Base-by-base conservation (phyloP, 306 rosid species). In the Casuarina cunninghamiana region DNA sequence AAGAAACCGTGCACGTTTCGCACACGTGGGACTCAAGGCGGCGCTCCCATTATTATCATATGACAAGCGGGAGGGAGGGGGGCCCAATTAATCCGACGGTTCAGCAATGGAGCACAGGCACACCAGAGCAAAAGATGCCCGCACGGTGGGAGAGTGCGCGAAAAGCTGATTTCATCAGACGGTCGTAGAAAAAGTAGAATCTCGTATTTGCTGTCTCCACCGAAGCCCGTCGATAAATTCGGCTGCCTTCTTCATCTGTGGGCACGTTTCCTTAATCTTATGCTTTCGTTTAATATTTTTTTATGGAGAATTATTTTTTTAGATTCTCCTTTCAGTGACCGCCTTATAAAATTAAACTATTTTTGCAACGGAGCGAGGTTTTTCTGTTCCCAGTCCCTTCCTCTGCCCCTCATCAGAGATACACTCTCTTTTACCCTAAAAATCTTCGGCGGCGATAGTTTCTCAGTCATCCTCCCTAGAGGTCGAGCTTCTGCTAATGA, bases 141-240 rank as follows among this genome's bases (percentile, higher is more conserved):
- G 11, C 68, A 61, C 43, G 11, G 26, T 66, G 13, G 26, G 19
- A 26, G 37, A 11, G 6, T 11, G 15, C 39, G 38, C 3, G 51
- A 48, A 2, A 2, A 6, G 19, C 3, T 48, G 39, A 70, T 42
- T 55, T 46, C 61, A 81, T 75, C 80, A 2, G 5, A 61, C 77
- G 77, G 84, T 4, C 1, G 13, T 1, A 38, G 4, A 11, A 2
- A 53, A 75, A 51, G 76, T 50, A 70, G 65, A 60, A 66, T 61
- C 26, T 26, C 10, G 77, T 44, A 76, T 42, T 58, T 3, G 71
- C 62, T 37, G 53, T 74, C 46, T 3, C 4, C 76, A 7, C 70
- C 50, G 32, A n/a, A 69, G 41, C 57, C 80, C 78, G 55, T 53
- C 19, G 73, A 80, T 69, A 48, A 17, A 46, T 46, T 71, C 70